A percentile compares a stretch with the other conserved stretches of the same genome.
Evolutionary conservation across 2,329 filamentous ascomycete genomes (phyloP).

Genomic region (Aspergillus niger): DNA sequence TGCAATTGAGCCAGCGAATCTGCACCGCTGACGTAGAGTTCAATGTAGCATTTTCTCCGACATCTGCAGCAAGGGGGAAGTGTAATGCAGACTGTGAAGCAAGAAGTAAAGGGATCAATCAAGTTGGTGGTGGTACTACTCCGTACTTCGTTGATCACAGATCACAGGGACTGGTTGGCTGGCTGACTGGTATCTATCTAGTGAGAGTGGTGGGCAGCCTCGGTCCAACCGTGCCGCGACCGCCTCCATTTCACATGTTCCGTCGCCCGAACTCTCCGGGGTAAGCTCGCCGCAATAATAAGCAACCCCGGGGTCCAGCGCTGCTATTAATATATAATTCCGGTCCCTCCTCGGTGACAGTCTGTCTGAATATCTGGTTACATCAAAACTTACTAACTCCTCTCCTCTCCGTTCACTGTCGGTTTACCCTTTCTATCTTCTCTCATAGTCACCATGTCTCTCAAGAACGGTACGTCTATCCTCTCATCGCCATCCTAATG

Average conservation of each 20-base stretch:
- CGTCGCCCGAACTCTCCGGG: slow-evolving; percentile 24
- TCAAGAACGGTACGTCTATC: slow-evolving; percentile 67
- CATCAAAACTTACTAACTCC: slow-evolving; percentile 9
- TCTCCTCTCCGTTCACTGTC: slow-evolving; percentile 3
- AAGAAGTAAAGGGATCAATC: too few relatives aligned
- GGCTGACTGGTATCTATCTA: too few relatives aligned
- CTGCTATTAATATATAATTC: slow-evolving; percentile 26
- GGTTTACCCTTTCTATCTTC: not conserved
- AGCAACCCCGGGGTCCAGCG: slow-evolving; percentile 10
- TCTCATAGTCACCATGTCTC: slow-evolving; percentile 59
- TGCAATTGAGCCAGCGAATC: not conserved
- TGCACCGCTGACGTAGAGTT: not conserved
- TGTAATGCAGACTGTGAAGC: not conserved
- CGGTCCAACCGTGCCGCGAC: slow-evolving; percentile 19
- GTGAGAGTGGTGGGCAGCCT: slow-evolving; percentile 13
- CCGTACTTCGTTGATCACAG: not conserved
- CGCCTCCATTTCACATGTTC: slow-evolving; percentile 25
- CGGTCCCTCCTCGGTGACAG: slow-evolving; percentile 12
- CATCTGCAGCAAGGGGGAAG: not conserved
- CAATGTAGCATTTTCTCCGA: not conserved
- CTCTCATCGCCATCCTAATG: not conserved
- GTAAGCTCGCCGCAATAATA: slow-evolving; percentile 28
- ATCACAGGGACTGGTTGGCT: slow-evolving; percentile 4
- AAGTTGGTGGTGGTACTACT: too few relatives aligned
- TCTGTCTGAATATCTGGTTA: slow-evolving; percentile 8